Evolutionary conservation across 805 yeast species (phyloP).

Genomic region (Monosporozyma solicola): DNA sequence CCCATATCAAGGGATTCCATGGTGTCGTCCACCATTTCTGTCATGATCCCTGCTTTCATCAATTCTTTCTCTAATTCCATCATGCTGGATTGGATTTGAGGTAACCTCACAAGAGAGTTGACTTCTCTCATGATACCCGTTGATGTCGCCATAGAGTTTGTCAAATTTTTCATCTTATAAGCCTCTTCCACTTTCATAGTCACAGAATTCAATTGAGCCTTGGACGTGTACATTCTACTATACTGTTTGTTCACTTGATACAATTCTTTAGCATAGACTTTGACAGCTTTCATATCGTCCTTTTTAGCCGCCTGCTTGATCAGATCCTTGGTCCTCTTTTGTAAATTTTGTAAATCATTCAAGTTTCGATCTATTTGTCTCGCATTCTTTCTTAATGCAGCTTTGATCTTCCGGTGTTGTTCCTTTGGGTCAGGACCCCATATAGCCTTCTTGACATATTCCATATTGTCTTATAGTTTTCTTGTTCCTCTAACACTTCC

Average conservation of each 20-base stretch:
- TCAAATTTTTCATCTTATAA: slow-evolving; percentile 73
- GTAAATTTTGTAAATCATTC: slow-evolving; percentile 53
- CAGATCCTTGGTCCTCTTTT: slow-evolving; percentile 67
- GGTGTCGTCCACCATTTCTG: slow-evolving; percentile 91
- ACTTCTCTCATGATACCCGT: slow-evolving; percentile 85
- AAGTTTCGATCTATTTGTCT: slow-evolving; percentile 66
- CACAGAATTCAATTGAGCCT: slow-evolving; percentile 78
- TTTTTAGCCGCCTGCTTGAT: slow-evolving; percentile 69
- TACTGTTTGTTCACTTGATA: slow-evolving; percentile 66
- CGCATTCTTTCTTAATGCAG: slow-evolving; percentile 71
- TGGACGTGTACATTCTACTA: slow-evolving; percentile 63
- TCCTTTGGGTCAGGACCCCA: slow-evolving; percentile 98
- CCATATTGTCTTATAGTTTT: slow-evolving; percentile 40
- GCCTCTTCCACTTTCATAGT: slow-evolving; percentile 88
- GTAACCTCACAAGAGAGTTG: slow-evolving; percentile 65
- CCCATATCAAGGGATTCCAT: slow-evolving; percentile 46
- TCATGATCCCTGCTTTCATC: slow-evolving; percentile 76
- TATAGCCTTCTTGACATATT: slow-evolving; percentile 71
- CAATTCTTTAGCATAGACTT: slow-evolving; percentile 73
- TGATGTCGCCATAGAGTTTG: slow-evolving; percentile 69
- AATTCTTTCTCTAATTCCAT: slow-evolving; percentile 79
- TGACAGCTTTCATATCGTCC: slow-evolving; percentile 67
- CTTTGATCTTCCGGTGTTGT: slow-evolving; percentile 68
- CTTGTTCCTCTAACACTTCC: neutral
- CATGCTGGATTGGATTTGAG: slow-evolving; percentile 75